These are phyloP conservation scores for Maudiozyma serrabonitensis DNA, from an alignment of 805 yeast species.

Conservation along the genomic window DNA sequence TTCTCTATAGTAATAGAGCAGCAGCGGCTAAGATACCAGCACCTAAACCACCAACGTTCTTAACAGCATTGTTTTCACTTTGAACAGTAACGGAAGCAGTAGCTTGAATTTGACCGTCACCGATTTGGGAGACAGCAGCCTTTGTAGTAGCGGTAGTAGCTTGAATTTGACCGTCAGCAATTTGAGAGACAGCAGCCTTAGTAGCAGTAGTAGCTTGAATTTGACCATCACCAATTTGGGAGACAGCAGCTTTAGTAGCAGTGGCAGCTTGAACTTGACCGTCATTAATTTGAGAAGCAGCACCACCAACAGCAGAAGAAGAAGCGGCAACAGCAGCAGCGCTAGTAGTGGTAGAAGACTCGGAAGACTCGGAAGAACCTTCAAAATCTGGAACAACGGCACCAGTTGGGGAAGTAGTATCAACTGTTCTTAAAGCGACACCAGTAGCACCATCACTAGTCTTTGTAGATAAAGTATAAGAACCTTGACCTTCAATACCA, in stretches of 20 bases:
- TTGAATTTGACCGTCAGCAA: constrained; percentile 37
- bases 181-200: constrained; percentile 28
- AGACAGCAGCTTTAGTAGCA: constrained; percentile 9
- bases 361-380: constrained; percentile 5
- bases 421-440: constrained; percentile 14
- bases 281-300: constrained; percentile 33
- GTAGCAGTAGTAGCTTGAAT: constrained; percentile 22
- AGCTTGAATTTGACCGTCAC: constrained; percentile 37
- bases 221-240: constrained; percentile 1
- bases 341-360: neutral
- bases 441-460: constrained; percentile 16
- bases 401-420: constrained; percentile 7
- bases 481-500: constrained; percentile 29
- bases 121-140: constrained; percentile 14
- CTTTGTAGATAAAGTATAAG: constrained; percentile 19
- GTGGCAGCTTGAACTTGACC: constrained; percentile 36
- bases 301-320: constrained; percentile 20
- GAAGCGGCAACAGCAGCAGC: constrained; percentile 15
- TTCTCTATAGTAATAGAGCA: constrained; percentile 18
- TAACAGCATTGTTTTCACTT: constrained; percentile 19
- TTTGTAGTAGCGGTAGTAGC: constrained; percentile 22
- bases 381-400: constrained; percentile 14
- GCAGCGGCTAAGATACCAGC: constrained; percentile 16
- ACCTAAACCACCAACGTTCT: constrained; percentile 14
- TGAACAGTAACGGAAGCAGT: constrained; percentile 13